Evolutionary conservation across 2,329 filamentous ascomycete genomes (phyloP).

Genomic region (Hypoxylon sp.): DNA sequence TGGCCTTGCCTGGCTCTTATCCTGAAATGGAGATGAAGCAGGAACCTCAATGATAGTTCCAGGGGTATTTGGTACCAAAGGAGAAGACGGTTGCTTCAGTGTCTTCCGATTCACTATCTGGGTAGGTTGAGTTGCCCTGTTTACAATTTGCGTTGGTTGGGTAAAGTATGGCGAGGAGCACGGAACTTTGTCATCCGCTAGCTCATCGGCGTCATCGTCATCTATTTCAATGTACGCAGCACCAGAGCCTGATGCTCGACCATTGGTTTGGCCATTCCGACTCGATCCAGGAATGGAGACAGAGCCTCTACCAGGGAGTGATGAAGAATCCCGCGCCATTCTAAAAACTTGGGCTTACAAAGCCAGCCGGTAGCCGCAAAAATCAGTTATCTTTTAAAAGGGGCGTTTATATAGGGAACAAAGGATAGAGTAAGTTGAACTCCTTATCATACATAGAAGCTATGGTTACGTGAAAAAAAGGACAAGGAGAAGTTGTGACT

Average conservation of each 20-base stretch:
- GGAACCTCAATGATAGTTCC: constrained; percentile 75
- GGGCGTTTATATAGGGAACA: background rate
- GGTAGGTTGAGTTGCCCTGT: constrained; percentile 53
- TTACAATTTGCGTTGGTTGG: constrained; percentile 62
- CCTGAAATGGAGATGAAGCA: constrained; percentile 81
- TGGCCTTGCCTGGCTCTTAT: constrained; percentile 43
- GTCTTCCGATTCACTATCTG: constrained; percentile 53
- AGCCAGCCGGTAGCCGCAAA: background rate
- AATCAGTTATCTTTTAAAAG: background rate
- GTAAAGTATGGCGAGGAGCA: constrained; percentile 57
- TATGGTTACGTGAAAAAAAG: background rate
- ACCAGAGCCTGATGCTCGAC: constrained; percentile 12
- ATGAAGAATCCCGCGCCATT: constrained; percentile 20
- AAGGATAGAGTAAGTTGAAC: background rate
- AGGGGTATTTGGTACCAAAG: constrained; percentile 54
- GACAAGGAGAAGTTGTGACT: background rate
- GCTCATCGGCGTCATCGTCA: constrained; percentile 55
- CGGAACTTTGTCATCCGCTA: constrained; percentile 50
- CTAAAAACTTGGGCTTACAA: background rate
- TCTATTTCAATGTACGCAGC: constrained; percentile 43
- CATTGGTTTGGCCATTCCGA: constrained; percentile 15
- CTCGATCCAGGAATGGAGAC: constrained; percentile 25
- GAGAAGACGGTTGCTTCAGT: constrained; percentile 45
- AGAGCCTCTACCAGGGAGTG: constrained; percentile 24
- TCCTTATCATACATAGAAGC: background rate